Conservation (phyloP, 208 protist species). For the Lotmaria passim region DNA sequence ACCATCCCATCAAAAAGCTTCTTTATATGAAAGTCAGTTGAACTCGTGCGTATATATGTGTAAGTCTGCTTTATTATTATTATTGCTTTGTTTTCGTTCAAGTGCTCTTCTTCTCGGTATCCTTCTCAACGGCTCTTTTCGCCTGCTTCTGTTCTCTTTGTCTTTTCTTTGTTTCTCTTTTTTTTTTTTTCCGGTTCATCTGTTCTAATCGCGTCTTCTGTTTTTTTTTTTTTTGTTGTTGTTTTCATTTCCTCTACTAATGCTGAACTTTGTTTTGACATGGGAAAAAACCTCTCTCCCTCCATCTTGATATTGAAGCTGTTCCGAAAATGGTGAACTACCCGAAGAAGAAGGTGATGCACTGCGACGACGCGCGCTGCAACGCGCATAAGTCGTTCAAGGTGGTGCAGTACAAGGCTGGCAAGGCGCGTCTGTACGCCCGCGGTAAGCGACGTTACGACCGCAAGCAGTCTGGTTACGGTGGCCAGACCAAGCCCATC, state of each 20-base stretch:
- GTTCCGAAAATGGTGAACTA: conserved; percentile 95
- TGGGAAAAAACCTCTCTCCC: too few relatives aligned
- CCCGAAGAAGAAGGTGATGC: conserved; percentile 94
- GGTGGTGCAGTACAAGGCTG: conserved; percentile 99
- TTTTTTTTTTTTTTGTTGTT: not conserved
- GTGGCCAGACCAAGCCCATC: conserved; percentile 99
- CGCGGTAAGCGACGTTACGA: conserved; percentile 99
- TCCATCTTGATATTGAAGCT: too few relatives aligned
- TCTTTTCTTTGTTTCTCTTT: too few relatives aligned
- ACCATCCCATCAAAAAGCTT: too few relatives aligned
- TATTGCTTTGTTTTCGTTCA: conserved; percentile 17
- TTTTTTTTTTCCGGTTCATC: too few relatives aligned
- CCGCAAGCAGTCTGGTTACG: conserved; percentile 99
- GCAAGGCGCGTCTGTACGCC: conserved; percentile 98
- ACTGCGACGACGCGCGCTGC: conserved; percentile 90
- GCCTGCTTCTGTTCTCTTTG: conserved; percentile 7
- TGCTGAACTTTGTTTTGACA: too few relatives aligned
- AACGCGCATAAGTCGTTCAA: conserved; percentile 98
- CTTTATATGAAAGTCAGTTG: too few relatives aligned
- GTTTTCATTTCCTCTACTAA: not conserved
- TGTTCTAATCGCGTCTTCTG: too few relatives aligned
- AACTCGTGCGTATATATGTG: too few relatives aligned
- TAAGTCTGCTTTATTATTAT: too few relatives aligned
- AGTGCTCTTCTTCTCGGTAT: not conserved
- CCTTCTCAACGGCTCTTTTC: conserved; percentile 20